Percentiles rank a stretch among this genome's conserved stretches.
These are phyloP conservation scores for Rhizopus arrhizus DNA, from an alignment of 371 early-diverging fungal genomes.

Conservation along the genomic window DNA sequence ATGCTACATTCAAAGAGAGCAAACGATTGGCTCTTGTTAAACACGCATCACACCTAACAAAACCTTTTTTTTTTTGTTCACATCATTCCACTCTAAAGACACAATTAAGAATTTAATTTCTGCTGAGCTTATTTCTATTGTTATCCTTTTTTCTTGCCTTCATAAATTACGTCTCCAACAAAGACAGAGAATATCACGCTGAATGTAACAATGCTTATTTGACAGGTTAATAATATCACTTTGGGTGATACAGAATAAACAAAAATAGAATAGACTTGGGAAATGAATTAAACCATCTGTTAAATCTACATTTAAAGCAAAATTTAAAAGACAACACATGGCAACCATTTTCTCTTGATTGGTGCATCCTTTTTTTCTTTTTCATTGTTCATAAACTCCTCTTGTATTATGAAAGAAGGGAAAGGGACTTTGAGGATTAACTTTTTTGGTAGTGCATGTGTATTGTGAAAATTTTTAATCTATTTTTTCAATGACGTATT, in stretches of 20 bases:
- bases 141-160: background rate
- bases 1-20: too few relatives aligned
- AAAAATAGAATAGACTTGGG: too few relatives aligned
- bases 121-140: background rate
- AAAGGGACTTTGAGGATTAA: background rate
- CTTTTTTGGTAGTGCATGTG: background rate
- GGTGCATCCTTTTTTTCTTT: background rate
- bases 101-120: too few relatives aligned
- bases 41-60: conserved; percentile 31
- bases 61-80: background rate
- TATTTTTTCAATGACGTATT: conserved; percentile 2
- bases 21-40: too few relatives aligned
- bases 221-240: too few relatives aligned
- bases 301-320: conserved; percentile 1
- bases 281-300: background rate
- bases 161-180: background rate
- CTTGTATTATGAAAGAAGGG: background rate
- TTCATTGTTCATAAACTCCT: background rate
- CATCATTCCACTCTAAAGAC: background rate
- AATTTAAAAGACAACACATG: background rate
- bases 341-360: background rate
- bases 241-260: too few relatives aligned
- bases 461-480: background rate
- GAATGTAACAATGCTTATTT: too few relatives aligned
- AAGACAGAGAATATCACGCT: background rate